Base-by-base conservation (phyloP, 345 rosid species). In the Dimocarpus longan region DNA sequence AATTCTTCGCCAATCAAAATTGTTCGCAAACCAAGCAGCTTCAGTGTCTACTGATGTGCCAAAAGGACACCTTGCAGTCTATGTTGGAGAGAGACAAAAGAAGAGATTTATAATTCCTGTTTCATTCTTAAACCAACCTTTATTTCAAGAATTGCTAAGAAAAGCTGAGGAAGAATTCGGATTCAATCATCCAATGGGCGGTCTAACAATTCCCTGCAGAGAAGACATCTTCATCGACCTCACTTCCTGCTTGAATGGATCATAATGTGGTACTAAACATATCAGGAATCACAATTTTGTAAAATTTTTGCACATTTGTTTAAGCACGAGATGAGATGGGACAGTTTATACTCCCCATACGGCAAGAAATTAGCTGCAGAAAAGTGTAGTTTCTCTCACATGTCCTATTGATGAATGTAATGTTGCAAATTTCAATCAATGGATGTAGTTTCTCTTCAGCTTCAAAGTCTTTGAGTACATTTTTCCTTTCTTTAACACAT, bases 101-200 rank as follows among this genome's bases (percentile, higher is more conserved):
- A 81, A 76, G 81, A 46, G 83, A 74, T 83, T 72, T 6, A 2
- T 79, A 6, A 67, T 89, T 56, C 89, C 87, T 0, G 72, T 88
- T 21, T 81, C 91, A 42, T 85, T 60, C 70, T 70, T 86, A 86
- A 86, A 87, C 74, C 90, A 87, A 7, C 87, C 84, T 80, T 82
- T 52, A n/a, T 86, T 87, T 71, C 80, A 54, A 42, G 84, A 84
- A 21, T 82, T 87, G 76, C 82, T 89, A 10, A 83, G 76, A 22
- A 39, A 78, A 70, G 87, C 88, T 8, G 88, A 89, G 68, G 91
- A 87, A 75, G 90, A 89, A 84, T 86, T 84, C 56, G 89, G 87
- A n/a, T 89, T 82, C 67, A 70, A 86, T 64, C 89, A 87, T 68
- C 89, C 88, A 2, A 54, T 82, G 77, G 88, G 91, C 48, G 86